Evolutionary conservation across 228 moss, liverwort and hornwort genomes (phyloP), one percentile per base, ranked within the genome.

Genomic region (Sphagnum magellanicum): DNA sequence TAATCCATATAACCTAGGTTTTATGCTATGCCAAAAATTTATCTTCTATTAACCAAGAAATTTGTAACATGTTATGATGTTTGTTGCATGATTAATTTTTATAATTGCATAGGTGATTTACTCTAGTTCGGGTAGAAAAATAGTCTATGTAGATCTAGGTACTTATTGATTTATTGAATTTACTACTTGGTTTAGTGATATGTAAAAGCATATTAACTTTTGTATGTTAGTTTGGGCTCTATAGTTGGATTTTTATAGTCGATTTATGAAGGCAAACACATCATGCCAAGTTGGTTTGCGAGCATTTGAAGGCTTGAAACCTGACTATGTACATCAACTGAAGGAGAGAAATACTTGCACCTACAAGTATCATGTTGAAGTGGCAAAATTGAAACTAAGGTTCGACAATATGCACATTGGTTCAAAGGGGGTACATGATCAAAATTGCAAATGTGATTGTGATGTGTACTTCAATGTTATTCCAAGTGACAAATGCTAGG

Each of bases 331-430:
- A 4, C 0, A 0, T 4, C 10, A 10, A 46, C 11, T 64, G 5
- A 64, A 64, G 64, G 64, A 64, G 6, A 6, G 47, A 14, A 64
- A 64, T 32, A 64, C 64, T 46, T 64, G 64, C 14, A 13, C 47
- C 4, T 64, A 6, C 62, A 63, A 63, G 0, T 63, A 63, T 5
- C 62, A 6, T 63, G 62, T 63, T 8, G 5, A 63, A 5, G 6
- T 63, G 62, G 5, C 32, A 17, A 0, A 63, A 16, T 16, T 63
- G 0, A 63, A 5, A 17, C 10, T n/a, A n/a, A 1, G 7, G 48
- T 64, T 64, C 1, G 50, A 48, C 32, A 1, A 64, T 6, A 64
- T 64, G 48, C 4, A 49, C 46, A 64, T 0, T 7, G 0, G 64
- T 49, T 48, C 6, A 8, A 64, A 49, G 5, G 8, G 64, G 4